Conservation (phyloP, 371 early-diverging fungal genomes). For the Apophysomyces elegans region DNA sequence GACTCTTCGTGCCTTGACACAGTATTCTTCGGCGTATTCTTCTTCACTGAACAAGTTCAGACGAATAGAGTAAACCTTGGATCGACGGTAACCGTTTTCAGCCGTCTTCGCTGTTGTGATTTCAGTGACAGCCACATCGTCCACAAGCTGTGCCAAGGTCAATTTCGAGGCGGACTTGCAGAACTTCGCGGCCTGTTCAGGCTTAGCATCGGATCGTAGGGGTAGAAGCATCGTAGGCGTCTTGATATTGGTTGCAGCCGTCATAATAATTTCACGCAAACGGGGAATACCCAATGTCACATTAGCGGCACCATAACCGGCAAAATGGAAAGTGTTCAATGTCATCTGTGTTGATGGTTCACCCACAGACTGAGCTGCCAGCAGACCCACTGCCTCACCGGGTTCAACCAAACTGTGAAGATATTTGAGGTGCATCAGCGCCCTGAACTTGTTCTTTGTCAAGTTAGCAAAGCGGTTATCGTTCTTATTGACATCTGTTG, state of each 20-base stretch:
- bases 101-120: slow-evolving; percentile 53
- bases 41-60: slow-evolving; percentile 82
- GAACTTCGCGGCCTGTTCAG: slow-evolving; percentile 64
- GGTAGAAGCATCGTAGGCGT: slow-evolving; percentile 96
- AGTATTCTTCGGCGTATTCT: slow-evolving; percentile 82
- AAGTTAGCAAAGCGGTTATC: slow-evolving; percentile 59
- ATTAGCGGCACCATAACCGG: slow-evolving; percentile 99
- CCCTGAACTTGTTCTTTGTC: slow-evolving; percentile 77
- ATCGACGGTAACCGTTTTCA: slow-evolving; percentile 54
- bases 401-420: slow-evolving; percentile 94
- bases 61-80: slow-evolving; percentile 78
- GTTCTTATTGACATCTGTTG: slow-evolving; percentile 51
- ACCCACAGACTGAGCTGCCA: slow-evolving; percentile 99
- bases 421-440: slow-evolving; percentile 94
- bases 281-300: slow-evolving; percentile 99
- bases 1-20: slow-evolving; percentile 69
- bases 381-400: slow-evolving; percentile 98
- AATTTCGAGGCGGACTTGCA: slow-evolving; percentile 68
- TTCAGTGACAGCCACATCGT: slow-evolving; percentile 79
- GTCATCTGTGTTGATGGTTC: slow-evolving; percentile 99
- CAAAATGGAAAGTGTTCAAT: slow-evolving; percentile 99
- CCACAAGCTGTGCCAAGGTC: slow-evolving; percentile 82
- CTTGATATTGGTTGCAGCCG: slow-evolving; percentile 93
- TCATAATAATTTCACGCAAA: slow-evolving; percentile 99
- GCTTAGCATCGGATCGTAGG: slow-evolving; percentile 65